A percentile compares a stretch with the other conserved stretches of the same genome.
phyloP scores from a whole-genome alignment of 441 rosid species.

The Adansonia rubrostipa region DNA sequence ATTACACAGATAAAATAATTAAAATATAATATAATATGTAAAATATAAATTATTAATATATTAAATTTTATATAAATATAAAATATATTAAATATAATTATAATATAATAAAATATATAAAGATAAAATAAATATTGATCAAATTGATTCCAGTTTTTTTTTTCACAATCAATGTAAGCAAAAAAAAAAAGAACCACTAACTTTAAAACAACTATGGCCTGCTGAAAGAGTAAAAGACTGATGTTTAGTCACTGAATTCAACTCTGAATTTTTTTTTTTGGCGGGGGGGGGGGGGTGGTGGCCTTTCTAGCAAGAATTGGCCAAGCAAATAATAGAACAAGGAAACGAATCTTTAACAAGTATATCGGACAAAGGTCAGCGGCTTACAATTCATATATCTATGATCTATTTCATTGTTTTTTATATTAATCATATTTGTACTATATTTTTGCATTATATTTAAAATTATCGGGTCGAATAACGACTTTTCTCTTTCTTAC shows the following conservation, averaged over 20 bases:
- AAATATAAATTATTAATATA: no score
- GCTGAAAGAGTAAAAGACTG: neutral
- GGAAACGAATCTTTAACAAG: neutral
- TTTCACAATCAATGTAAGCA: neutral
- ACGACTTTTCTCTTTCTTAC: neutral
- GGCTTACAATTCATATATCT: neutral
- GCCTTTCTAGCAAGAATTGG: neutral
- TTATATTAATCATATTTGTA: no score
- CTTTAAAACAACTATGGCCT: neutral
- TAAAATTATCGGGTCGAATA: no score
- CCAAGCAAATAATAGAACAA: neutral
- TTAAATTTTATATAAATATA: no score
- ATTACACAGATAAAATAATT: no score
- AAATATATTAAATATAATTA: no score
- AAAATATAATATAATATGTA: no score
- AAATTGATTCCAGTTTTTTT: neutral
- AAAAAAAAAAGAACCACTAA: neutral
- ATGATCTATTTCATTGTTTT: no score
- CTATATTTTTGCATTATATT: no score
- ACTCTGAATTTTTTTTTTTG: neutral
- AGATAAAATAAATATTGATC: no score
- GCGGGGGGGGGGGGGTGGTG: no score
- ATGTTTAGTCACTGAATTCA: neutral
- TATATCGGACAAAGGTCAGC: neutral
- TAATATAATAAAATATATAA: no score